Evolutionary conservation across 2,329 filamentous ascomycete genomes (phyloP).

Genomic region (Hypoxylon sp.): DNA sequence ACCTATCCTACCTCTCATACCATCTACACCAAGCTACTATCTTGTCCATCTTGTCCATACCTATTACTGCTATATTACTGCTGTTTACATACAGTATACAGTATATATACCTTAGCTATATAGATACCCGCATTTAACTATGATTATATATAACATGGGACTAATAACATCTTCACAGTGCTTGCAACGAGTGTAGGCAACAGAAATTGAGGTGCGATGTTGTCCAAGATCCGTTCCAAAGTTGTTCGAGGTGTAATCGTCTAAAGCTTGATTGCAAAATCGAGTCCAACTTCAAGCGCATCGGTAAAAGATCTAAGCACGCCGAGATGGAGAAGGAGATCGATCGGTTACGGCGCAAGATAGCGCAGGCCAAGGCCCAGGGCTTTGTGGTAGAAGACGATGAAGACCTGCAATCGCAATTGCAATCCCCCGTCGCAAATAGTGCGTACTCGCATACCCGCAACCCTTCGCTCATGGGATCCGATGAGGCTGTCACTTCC

Average conservation of each 20-base stretch:
- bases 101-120: conserved; percentile 7
- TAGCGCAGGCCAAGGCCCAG: conserved; percentile 67
- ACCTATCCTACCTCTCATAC: neutral
- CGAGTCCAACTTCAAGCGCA: conserved; percentile 85
- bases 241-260: conserved; percentile 79
- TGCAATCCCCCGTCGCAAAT: conserved; percentile 67
- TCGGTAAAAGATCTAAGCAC: conserved; percentile 83
- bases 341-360: conserved; percentile 69
- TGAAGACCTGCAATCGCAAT: conserved; percentile 61
- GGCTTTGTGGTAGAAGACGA: conserved; percentile 65
- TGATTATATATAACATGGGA: neutral
- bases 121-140: conserved; percentile 1
- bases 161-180: conserved; percentile 21
- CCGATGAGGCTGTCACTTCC: conserved; percentile 73
- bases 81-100: neutral
- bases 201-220: conserved; percentile 77
- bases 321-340: conserved; percentile 89
- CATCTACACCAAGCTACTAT: too few species aligned
- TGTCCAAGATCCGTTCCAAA: conserved; percentile 79
- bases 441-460: conserved; percentile 67
- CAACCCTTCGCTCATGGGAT: conserved; percentile 71
- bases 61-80: neutral
- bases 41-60: too few species aligned
- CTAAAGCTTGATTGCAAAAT: conserved; percentile 86
- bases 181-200: conserved; percentile 36